phyloP scores from a whole-genome alignment of 306 rosid genomes.

The Glycine soja region DNA sequence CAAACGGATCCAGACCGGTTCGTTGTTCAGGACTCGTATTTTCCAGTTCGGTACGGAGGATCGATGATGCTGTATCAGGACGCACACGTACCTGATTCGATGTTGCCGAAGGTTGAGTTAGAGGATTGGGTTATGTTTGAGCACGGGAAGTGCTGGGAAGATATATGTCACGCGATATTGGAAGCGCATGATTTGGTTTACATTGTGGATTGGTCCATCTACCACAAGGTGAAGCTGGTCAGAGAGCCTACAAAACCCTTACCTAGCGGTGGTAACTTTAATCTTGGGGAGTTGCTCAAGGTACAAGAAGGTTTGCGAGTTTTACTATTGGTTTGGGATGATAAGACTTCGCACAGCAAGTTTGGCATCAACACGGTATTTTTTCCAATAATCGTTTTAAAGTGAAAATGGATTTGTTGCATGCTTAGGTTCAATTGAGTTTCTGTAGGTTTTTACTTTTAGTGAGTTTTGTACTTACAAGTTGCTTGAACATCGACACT shows the following conservation, averaged over 20 bases:
- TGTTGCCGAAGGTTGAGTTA: constrained; percentile 65
- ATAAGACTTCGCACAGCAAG: constrained; percentile 91
- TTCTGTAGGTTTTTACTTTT: not conserved
- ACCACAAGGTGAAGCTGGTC: constrained; percentile 81
- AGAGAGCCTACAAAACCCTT: constrained; percentile 80
- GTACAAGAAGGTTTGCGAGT: constrained; percentile 94
- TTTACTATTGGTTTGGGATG: constrained; percentile 94
- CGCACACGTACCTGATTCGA: constrained; percentile 79
- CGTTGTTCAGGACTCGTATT: constrained; percentile 67
- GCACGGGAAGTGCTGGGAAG: constrained; percentile 97
- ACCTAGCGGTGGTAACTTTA: constrained; percentile 88
- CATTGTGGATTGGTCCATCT: constrained; percentile 90
- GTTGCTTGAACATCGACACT: constrained; percentile 18
- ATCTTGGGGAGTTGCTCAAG: constrained; percentile 87
- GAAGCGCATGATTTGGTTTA: constrained; percentile 94
- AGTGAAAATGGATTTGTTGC: not conserved
- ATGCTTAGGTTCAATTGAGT: not conserved
- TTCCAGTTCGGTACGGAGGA: constrained; percentile 82
- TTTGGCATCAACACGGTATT: constrained; percentile 88
- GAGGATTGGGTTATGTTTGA: constrained; percentile 59
- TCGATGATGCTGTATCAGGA: constrained; percentile 89
- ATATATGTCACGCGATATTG: constrained; percentile 84
- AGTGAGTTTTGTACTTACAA: constrained; percentile 19
- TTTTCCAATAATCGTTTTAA: not conserved
- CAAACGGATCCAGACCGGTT: constrained; percentile 59